These are phyloP conservation scores for Malbranchea zuffiana DNA, from an alignment of 2,329 filamentous ascomycete genomes.

Conservation along the genomic window DNA sequence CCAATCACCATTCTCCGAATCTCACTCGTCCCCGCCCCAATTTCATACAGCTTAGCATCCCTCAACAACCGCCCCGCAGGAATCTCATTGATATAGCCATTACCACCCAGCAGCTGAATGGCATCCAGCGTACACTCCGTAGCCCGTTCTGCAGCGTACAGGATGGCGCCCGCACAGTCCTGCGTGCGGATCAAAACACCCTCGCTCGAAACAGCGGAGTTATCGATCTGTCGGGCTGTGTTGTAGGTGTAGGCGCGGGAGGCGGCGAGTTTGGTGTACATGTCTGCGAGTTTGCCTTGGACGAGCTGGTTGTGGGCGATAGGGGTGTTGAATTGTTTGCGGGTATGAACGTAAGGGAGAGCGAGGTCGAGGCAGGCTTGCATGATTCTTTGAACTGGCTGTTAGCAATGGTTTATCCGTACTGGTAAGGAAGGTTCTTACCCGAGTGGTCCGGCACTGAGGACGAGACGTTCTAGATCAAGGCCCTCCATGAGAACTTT, in stretches of 20 bases:
- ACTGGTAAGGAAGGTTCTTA: slow-evolving; percentile 18
- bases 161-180: slow-evolving; percentile 86
- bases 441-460: slow-evolving; percentile 81
- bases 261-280: slow-evolving; percentile 89
- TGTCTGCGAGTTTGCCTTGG: slow-evolving; percentile 86
- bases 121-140: slow-evolving; percentile 58
- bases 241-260: slow-evolving; percentile 77
- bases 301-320: slow-evolving; percentile 89
- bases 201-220: slow-evolving; percentile 41
- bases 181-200: slow-evolving; percentile 56
- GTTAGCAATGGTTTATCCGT: neutral
- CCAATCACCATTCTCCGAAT: slow-evolving; percentile 91
- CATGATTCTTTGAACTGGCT: slow-evolving; percentile 60
- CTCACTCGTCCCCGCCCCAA: slow-evolving; percentile 92
- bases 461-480: slow-evolving; percentile 83
- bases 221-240: slow-evolving; percentile 70
- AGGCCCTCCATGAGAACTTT: slow-evolving; percentile 92
- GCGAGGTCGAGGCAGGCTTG: slow-evolving; percentile 76
- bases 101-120: slow-evolving; percentile 75
- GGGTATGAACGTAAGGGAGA: slow-evolving; percentile 77
- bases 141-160: slow-evolving; percentile 84
- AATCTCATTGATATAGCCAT: slow-evolving; percentile 94
- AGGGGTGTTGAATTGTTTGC: slow-evolving; percentile 77
- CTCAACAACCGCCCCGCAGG: slow-evolving; percentile 74
- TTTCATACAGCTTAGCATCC: slow-evolving; percentile 79